These are phyloP conservation scores for Alternaria burnsii DNA, from an alignment of 2,329 filamentous ascomycete genomes.

Conservation along the genomic window DNA sequence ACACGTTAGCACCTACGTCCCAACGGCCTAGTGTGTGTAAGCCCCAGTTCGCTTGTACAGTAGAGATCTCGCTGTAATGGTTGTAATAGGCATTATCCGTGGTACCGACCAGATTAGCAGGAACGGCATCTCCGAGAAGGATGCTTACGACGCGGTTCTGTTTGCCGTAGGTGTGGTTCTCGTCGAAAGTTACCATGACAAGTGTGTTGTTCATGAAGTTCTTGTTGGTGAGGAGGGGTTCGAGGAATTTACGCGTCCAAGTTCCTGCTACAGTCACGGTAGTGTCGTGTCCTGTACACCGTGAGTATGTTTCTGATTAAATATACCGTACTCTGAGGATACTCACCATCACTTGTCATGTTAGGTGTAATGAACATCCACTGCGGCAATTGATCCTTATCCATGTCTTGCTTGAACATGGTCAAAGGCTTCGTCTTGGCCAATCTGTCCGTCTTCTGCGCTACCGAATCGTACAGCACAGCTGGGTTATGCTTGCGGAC, in stretches of 20 bases:
- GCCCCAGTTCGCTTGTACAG: constrained; percentile 58
- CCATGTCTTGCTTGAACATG: constrained; percentile 63
- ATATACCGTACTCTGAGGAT: neutral
- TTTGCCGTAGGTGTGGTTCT: constrained; percentile 73
- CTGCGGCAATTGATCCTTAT: constrained; percentile 35
- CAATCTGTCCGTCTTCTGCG: constrained; percentile 66
- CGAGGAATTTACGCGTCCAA: constrained; percentile 74
- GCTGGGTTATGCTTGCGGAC: constrained; percentile 81
- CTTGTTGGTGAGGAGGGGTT: constrained; percentile 72
- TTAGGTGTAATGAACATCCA: constrained; percentile 63
- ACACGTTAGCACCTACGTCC: constrained; percentile 59
- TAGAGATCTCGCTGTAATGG: constrained; percentile 57
- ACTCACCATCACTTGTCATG: constrained; percentile 73
- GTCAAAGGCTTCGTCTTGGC: constrained; percentile 78
- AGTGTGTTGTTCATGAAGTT: constrained; percentile 80
- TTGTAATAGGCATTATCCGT: constrained; percentile 69
- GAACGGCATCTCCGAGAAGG: constrained; percentile 78
- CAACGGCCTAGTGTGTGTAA: constrained; percentile 57
- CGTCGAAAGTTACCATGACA: constrained; percentile 80
- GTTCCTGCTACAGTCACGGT: constrained; percentile 72
- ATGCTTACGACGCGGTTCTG: constrained; percentile 76
- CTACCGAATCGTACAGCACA: constrained; percentile 72
- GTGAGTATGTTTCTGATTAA: constrained; percentile 7
- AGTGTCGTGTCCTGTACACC: constrained; percentile 66
- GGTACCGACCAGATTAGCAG: constrained; percentile 69